Evolutionary conservation across 441 rosid genomes (phyloP).

Genomic region (Omphalea diandra): DNA sequence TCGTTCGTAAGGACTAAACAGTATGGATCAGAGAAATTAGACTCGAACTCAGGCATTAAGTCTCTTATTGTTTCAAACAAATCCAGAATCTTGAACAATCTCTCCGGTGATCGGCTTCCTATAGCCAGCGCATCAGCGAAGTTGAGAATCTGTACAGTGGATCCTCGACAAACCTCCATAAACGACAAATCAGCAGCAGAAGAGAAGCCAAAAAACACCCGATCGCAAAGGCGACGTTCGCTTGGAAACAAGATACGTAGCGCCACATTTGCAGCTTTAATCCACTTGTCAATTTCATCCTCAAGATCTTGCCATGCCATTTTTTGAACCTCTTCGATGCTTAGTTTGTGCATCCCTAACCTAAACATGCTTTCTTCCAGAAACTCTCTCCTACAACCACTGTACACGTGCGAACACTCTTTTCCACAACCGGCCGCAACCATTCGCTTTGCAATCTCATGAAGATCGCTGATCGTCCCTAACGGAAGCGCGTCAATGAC

Average conservation of each 20-base stretch:
- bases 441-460: constrained; percentile 92
- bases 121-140: constrained; percentile 82
- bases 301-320: constrained; percentile 79
- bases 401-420: constrained; percentile 80
- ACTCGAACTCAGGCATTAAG: constrained; percentile 75
- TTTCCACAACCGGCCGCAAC: constrained; percentile 70
- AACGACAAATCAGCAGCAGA: constrained; percentile 76
- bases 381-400: constrained; percentile 78
- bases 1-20: constrained; percentile 72
- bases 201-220: constrained; percentile 68
- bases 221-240: constrained; percentile 89
- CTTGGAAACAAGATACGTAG: constrained; percentile 85
- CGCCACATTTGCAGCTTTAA: constrained; percentile 69
- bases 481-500: constrained; percentile 85
- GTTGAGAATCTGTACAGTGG: constrained; percentile 65
- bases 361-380: constrained; percentile 86
- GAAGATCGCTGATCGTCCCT: constrained; percentile 71
- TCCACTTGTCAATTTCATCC: constrained; percentile 88
- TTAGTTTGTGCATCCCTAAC: constrained; percentile 73
- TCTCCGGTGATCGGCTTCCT: constrained; percentile 81
- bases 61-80: constrained; percentile 84
- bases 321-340: constrained; percentile 81
- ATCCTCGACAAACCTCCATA: constrained; percentile 91
- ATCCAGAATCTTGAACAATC: constrained; percentile 80
- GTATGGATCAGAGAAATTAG: constrained; percentile 70